Evolutionary conservation across 495 filamentous ascomycete species (phyloP), one percentile per base, ranked within the genome.

Genomic region (Mytilinidion resinicola): DNA sequence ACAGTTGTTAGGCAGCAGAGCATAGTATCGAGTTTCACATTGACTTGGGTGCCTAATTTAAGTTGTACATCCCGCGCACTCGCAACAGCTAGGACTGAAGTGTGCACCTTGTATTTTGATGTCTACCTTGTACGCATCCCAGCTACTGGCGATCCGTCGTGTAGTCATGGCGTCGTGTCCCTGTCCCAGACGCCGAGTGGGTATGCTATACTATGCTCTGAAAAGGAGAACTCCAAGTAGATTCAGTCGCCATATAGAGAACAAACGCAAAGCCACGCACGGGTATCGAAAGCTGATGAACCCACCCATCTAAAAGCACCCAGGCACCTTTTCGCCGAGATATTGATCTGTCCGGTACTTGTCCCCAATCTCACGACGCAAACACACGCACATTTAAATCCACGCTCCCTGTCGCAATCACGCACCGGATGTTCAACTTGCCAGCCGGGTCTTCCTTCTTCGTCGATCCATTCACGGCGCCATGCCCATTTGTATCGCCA

Each of bases 331-430:
- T 30, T 30, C 25, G 25, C 25, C 25, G 25, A 30, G 25, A 30
- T 30, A 30, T 30, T 30, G 25, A 46, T 15, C 8, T 46, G 15
- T 15, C 15, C 42, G 42, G 20, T 46, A 20, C 8, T 34, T 17
- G 19, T 17, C 33, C 17, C 51, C 43, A 34, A 20, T 11, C 47
- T 64, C 61, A 74, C 14, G 72, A 72, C 33, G 82, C 82, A 62
- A 82, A 86, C 11, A 86, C 73, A 52, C 78, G 71, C n/a, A 86
- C 77, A 53, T 80, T 85, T 59, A 77, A 65, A 73, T 86, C 83
- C 54, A 84, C 81, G 63, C 84, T 80, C 21, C 82, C 84, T 14
- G 82, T 85, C 15, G 84, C 84, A 49, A 87, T 76, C 6, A 85
- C 77, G 63, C 84, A 87, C 50, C 82, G 71, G 51, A 85, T 81